Conservation (phyloP, 139 green algal species). For the Axilococcus clingmanii region DNA sequence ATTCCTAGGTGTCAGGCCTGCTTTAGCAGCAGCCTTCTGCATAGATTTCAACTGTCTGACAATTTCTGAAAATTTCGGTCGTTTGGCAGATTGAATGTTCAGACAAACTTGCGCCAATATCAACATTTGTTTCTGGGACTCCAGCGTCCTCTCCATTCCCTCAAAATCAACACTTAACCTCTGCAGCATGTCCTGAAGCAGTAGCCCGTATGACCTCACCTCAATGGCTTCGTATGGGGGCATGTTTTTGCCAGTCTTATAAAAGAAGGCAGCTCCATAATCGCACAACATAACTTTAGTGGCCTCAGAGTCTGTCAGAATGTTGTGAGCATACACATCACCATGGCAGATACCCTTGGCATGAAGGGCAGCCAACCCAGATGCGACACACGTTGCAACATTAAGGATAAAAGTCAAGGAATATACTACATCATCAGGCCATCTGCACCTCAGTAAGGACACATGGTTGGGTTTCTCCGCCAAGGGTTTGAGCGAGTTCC, state of each 20-base stretch:
- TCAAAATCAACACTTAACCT: conserved; percentile 21
- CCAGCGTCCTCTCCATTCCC: conserved; percentile 21
- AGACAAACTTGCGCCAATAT: conserved; percentile 15
- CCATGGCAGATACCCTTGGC: conserved; percentile 44
- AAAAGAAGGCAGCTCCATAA: conserved; percentile 76
- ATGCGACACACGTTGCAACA: conserved; percentile 17
- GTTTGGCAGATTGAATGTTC: neutral
- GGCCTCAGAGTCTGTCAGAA: conserved; percentile 35
- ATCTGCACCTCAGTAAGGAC: conserved; percentile 57
- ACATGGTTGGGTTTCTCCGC: conserved; percentile 52
- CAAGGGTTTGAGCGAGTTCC: too few species aligned
- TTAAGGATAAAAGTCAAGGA: conserved; percentile 21
- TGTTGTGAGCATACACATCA: conserved; percentile 80
- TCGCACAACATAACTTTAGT: conserved; percentile 51
- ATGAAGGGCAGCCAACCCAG: conserved; percentile 32
- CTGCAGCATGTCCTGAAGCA: conserved; percentile 38
- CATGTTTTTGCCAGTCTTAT: conserved; percentile 15
- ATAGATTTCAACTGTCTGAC: neutral
- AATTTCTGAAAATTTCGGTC: conserved; percentile 7
- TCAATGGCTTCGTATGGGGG: conserved; percentile 51
- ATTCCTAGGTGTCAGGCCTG: neutral
- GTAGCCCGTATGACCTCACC: conserved; percentile 62
- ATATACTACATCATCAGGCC: conserved; percentile 21
- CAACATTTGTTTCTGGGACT: conserved; percentile 16
- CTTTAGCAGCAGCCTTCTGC: neutral